Conservation (phyloP, 2,329 filamentous ascomycete species). For the Aspergillus persii region DNA sequence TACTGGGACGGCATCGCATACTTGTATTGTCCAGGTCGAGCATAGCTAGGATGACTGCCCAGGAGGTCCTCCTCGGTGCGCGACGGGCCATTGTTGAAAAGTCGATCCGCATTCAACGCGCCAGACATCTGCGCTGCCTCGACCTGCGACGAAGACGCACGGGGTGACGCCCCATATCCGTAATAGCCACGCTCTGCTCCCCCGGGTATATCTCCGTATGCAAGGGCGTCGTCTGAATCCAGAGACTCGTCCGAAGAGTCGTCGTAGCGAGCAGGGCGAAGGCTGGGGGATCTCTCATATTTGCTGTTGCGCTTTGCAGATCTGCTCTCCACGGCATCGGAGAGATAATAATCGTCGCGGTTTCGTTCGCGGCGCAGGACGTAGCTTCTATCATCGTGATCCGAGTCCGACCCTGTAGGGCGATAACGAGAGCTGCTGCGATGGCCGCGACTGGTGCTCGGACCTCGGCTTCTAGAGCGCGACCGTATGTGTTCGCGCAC, state of each 20-base stretch:
- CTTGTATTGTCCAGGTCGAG: constrained; percentile 26
- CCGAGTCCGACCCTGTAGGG: constrained; percentile 21
- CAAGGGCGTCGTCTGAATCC: constrained; percentile 36
- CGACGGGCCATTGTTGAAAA: constrained; percentile 10
- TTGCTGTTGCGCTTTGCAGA: constrained; percentile 7
- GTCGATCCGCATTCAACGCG: constrained; percentile 10
- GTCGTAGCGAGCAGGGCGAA: constrained; percentile 21
- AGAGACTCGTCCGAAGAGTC: constrained; percentile 25
- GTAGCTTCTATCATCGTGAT: constrained; percentile 18
- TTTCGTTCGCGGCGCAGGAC: constrained; percentile 16
- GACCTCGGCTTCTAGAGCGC: constrained; percentile 19
- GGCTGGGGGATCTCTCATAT: constrained; percentile 21
- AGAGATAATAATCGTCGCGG: constrained; percentile 27
- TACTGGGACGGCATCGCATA: constrained; percentile 31
- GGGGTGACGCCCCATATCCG: constrained; percentile 12
- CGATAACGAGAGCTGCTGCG: constrained; percentile 22
- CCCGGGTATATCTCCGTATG: constrained; percentile 34
- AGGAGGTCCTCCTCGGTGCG: constrained; percentile 11
- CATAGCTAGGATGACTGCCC: constrained; percentile 36
- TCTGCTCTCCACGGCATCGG: constrained; percentile 22
- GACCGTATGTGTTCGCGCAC: constrained; percentile 26
- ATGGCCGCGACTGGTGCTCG: constrained; percentile 17
- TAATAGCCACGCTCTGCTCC: constrained; percentile 16
- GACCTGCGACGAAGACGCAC: constrained; percentile 8
- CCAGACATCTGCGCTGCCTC: constrained; percentile 19